Conservation (phyloP, 352 stramenopile genomes). For the Thalassiosira hispida region DNA sequence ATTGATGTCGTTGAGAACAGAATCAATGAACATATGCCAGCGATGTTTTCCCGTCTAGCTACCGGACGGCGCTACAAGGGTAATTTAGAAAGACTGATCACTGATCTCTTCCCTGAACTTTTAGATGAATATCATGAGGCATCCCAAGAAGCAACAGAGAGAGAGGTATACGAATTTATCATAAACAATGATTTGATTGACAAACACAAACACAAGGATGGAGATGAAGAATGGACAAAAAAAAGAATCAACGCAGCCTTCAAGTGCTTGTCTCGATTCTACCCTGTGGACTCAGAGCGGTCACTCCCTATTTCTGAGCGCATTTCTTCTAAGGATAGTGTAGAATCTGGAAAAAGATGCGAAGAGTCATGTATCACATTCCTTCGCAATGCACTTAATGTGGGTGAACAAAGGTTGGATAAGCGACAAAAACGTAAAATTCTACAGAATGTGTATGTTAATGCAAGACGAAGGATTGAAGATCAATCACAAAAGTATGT, state of each 20-base stretch:
- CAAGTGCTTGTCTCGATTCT: slow-evolving; percentile 33
- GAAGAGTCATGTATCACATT: slow-evolving; percentile 34
- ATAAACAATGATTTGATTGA: slow-evolving; percentile 31
- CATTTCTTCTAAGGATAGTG: slow-evolving; percentile 3
- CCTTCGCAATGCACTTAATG: neutral
- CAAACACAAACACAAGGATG: neutral
- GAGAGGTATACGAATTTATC: slow-evolving; percentile 33
- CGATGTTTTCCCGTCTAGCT: slow-evolving; percentile 22
- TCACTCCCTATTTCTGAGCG: neutral
- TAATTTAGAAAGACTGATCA: slow-evolving; percentile 21
- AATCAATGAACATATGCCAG: neutral
- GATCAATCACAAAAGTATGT: slow-evolving; percentile 10
- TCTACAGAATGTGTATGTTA: slow-evolving; percentile 33
- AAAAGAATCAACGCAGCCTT: slow-evolving; percentile 30
- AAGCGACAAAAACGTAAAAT: slow-evolving; percentile 6
- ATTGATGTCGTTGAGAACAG: slow-evolving; percentile 16
- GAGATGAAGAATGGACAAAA: slow-evolving; percentile 2
- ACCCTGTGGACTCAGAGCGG: neutral
- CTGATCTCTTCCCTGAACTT: slow-evolving; percentile 28
- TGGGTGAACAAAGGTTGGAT: neutral
- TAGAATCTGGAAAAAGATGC: slow-evolving; percentile 15
- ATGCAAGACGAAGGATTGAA: slow-evolving; percentile 8
- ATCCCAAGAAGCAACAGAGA: slow-evolving; percentile 21
- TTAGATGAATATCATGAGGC: slow-evolving; percentile 18
- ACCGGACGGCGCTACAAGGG: slow-evolving; percentile 37